These are phyloP conservation scores for Fusarium albosuccineum DNA, from an alignment of 2,329 filamentous ascomycete genomes.

Conservation along the genomic window DNA sequence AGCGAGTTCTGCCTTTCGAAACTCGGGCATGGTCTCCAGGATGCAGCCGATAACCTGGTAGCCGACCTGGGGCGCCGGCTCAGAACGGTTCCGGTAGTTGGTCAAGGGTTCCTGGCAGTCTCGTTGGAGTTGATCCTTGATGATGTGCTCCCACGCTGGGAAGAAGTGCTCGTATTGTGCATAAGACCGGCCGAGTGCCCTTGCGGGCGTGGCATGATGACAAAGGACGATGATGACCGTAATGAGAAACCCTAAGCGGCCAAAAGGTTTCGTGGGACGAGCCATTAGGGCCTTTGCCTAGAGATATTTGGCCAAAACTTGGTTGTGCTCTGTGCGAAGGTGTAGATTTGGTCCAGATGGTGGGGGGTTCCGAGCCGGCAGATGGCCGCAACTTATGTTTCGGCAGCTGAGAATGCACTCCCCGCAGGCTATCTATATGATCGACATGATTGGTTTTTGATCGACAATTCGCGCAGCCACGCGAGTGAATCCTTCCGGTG, in stretches of 20 bases:
- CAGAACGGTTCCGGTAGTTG: slow-evolving; percentile 10
- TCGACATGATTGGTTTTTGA: background rate
- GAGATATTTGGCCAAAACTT: background rate
- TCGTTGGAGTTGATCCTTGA: slow-evolving; percentile 9
- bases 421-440: no score
- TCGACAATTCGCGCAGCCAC: background rate
- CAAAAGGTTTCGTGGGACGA: background rate
- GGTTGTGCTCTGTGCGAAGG: background rate
- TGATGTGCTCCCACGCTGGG: slow-evolving; percentile 25
- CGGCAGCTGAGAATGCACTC: background rate
- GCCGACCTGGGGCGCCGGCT: background rate
- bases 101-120: slow-evolving; percentile 8
- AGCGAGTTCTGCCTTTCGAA: slow-evolving; percentile 42
- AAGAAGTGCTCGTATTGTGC: slow-evolving; percentile 35
- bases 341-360: background rate
- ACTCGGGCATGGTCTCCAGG: slow-evolving; percentile 35
- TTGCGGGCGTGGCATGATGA: background rate
- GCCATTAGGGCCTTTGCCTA: background rate
- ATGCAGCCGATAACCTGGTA: slow-evolving; percentile 37
- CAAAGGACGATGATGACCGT: background rate
- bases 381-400: background rate
- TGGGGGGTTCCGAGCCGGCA: background rate
- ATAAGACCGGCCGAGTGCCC: slow-evolving; percentile 21
- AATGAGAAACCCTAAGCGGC: background rate
- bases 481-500: background rate